phyloP scores from a whole-genome alignment of 352 stramenopile genomes.

The Phytophthora niederhauseri region DNA sequence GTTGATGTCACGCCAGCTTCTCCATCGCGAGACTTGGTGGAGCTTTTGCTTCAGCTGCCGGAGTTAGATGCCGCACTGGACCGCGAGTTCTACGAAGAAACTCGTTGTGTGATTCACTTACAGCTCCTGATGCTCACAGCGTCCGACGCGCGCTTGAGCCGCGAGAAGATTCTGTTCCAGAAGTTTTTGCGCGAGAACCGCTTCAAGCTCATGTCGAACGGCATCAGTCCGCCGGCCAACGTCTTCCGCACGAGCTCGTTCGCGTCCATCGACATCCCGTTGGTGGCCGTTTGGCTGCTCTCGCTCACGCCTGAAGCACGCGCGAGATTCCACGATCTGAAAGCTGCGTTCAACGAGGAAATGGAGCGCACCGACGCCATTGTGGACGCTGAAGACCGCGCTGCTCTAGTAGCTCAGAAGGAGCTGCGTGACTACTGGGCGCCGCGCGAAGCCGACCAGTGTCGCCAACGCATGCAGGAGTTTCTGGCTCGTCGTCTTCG shows the following conservation, averaged over 20 bases:
- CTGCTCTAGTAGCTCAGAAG: constrained; percentile 50
- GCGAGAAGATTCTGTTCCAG: constrained; percentile 93
- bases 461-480: constrained; percentile 73
- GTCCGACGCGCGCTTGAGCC: constrained; percentile 84
- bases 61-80: constrained; percentile 79
- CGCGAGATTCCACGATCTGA: constrained; percentile 89
- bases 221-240: constrained; percentile 89
- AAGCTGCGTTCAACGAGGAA: constrained; percentile 87
- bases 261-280: constrained; percentile 89
- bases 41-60: constrained; percentile 64
- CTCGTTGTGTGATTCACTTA: constrained; percentile 91
- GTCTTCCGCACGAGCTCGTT: constrained; percentile 92
- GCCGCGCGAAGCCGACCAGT: constrained; percentile 70
- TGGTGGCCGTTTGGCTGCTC: constrained; percentile 91
- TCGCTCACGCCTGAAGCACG: constrained; percentile 85
- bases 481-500: constrained; percentile 75
- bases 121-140: constrained; percentile 91
- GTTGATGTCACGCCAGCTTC: constrained; percentile 17
- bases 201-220: constrained; percentile 94
- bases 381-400: constrained; percentile 73
- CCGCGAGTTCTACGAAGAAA: constrained; percentile 88
- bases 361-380: constrained; percentile 83
- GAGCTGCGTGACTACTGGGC: constrained; percentile 64
- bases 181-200: constrained; percentile 94
- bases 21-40: constrained; percentile 60